These are phyloP conservation scores for Calonectria honghensis DNA, from an alignment of 2,329 filamentous ascomycete genomes.

Conservation along the genomic window DNA sequence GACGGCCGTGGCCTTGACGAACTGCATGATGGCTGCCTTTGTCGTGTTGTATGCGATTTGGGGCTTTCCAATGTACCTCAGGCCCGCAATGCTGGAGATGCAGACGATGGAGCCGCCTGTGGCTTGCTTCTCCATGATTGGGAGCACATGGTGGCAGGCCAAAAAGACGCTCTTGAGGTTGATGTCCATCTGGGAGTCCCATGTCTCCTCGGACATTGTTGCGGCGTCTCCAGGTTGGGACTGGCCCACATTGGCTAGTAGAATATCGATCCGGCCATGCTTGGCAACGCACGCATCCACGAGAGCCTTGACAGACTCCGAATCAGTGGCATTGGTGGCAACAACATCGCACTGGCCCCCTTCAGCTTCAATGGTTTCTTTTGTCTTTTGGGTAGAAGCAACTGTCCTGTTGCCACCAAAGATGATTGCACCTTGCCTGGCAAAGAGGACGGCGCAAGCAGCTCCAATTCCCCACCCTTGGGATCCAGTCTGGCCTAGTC, in stretches of 20 bases:
- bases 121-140: conserved; percentile 71
- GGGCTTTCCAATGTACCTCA: conserved; percentile 69
- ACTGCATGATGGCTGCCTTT: conserved; percentile 71
- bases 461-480: conserved; percentile 71
- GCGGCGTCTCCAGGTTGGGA: conserved; percentile 72
- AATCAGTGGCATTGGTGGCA: conserved; percentile 71
- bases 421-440: conserved; percentile 68
- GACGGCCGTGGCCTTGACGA: conserved; percentile 69
- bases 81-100: conserved; percentile 69
- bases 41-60: conserved; percentile 73
- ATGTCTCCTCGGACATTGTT: conserved; percentile 67
- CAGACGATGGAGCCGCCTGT: conserved; percentile 66
- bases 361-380: conserved; percentile 60
- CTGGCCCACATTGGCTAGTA: conserved; percentile 77
- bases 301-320: conserved; percentile 69
- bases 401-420: conserved; percentile 71
- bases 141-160: conserved; percentile 70
- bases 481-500: conserved; percentile 65
- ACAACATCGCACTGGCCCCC: conserved; percentile 63
- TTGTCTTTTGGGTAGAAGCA: conserved; percentile 62
- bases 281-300: conserved; percentile 71
- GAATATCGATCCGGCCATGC: conserved; percentile 75
- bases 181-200: conserved; percentile 72
- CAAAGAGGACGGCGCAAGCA: conserved; percentile 68
- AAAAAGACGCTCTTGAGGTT: conserved; percentile 75